phyloP scores from a whole-genome alignment of 345 rosid genomes.

The Hibiscus mutabilis region DNA sequence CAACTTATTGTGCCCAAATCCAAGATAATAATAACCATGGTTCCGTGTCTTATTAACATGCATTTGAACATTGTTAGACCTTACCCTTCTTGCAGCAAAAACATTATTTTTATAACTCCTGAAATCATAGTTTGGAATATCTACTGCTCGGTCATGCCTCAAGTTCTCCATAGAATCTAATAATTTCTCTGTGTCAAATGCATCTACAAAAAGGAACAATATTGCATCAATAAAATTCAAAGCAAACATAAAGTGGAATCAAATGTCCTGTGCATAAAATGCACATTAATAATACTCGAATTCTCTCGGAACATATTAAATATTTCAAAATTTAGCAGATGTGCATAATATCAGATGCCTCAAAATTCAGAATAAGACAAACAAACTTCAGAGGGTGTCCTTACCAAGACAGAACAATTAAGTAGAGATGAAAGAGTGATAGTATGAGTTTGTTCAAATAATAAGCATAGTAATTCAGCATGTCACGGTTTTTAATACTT shows the following conservation, averaged over 20 bases:
- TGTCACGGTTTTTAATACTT: neutral
- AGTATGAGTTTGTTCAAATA: neutral
- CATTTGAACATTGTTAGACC: neutral
- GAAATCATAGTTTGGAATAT: conserved; percentile 89
- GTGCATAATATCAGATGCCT: neutral
- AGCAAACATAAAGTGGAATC: neutral
- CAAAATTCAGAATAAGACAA: neutral
- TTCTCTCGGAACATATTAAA: neutral
- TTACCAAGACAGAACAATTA: neutral
- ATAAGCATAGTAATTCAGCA: neutral
- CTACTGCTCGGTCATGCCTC: conserved; percentile 87
- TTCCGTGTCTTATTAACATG: conserved; percentile 1
- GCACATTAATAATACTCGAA: neutral
- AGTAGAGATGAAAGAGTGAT: neutral
- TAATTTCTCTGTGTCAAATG: conserved; percentile 77
- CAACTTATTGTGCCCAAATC: neutral
- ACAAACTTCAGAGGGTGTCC: neutral
- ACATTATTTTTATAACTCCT: conserved; percentile 68
- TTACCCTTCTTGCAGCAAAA: conserved; percentile 63
- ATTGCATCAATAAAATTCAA: conserved; percentile 10
- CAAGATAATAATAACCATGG: neutral
- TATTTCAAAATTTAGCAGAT: neutral
- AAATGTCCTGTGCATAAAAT: neutral
- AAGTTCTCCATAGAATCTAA: conserved; percentile 76
- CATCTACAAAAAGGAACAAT: conserved; percentile 53